Evolutionary conservation across 2,329 filamentous ascomycete genomes (phyloP).

Genomic region (Trichoderma koningiopsis): DNA sequence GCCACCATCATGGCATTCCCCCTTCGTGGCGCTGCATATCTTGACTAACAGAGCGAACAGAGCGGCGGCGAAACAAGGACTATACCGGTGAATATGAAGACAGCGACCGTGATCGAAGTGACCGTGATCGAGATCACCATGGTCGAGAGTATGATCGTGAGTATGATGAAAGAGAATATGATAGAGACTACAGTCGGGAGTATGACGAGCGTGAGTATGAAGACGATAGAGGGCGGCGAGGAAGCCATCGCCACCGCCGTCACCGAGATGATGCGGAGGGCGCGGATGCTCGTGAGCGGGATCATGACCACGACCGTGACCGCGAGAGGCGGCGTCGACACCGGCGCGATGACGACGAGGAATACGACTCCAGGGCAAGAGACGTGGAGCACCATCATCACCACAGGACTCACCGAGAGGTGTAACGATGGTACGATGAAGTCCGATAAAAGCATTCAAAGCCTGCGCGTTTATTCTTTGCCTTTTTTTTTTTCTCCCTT

Average conservation of each 20-base stretch:
- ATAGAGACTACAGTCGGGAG: constrained; percentile 22
- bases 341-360: constrained; percentile 31
- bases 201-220: constrained; percentile 34
- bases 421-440: background rate
- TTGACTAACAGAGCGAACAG: constrained; percentile 18
- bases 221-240: constrained; percentile 25
- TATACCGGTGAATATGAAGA: constrained; percentile 32
- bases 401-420: constrained; percentile 31
- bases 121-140: constrained; percentile 26
- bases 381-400: constrained; percentile 29
- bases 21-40: background rate
- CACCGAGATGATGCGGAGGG: constrained; percentile 32
- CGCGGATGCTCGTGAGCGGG: constrained; percentile 42
- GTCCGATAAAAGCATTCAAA: background rate
- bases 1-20: background rate
- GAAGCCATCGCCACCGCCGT: constrained; percentile 28
- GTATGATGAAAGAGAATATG: constrained; percentile 30
- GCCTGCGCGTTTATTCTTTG: background rate
- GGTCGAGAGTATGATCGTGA: constrained; percentile 32
- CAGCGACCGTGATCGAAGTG: constrained; percentile 32
- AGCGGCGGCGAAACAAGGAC: constrained; percentile 39
- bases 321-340: constrained; percentile 31
- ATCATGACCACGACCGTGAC: constrained; percentile 40
- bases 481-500: background rate
- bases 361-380: constrained; percentile 27